A percentile compares a stretch with the other conserved stretches of the same genome.
Conservation (phyloP, 306 rosid genomes). For the Abrus precatorius region DNA sequence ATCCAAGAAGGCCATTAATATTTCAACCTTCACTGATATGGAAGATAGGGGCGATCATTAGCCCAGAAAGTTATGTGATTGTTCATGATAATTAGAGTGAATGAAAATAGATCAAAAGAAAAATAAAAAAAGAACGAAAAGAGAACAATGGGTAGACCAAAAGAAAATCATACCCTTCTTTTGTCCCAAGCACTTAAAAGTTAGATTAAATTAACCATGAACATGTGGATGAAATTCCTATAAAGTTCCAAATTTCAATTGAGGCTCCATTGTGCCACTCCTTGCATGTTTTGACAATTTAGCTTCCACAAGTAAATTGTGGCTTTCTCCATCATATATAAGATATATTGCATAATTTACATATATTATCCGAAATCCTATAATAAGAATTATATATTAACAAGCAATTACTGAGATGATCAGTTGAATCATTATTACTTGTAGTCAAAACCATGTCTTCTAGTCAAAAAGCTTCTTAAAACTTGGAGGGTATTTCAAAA, state of each 20-base stretch:
- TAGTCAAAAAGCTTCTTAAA: constrained; percentile 15
- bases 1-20: too few relatives aligned
- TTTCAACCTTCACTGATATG: too few relatives aligned
- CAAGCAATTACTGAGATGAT: background rate
- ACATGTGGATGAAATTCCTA: background rate
- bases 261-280: constrained; percentile 19
- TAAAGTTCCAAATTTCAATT: background rate
- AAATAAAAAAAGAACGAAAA: background rate
- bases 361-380: background rate
- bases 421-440: background rate
- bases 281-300: background rate
- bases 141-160: background rate
- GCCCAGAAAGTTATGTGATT: background rate
- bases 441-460: constrained; percentile 7
- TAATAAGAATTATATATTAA: background rate
- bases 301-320: background rate
- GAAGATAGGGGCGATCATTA: background rate
- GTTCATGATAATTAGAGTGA: background rate
- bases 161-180: background rate
- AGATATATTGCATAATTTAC: background rate
- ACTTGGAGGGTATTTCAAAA: background rate
- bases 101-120: background rate
- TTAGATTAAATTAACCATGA: background rate
- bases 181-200: background rate
- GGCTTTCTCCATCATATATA: background rate